Evolutionary conservation across 2,329 filamentous ascomycete species (phyloP).

Genomic region (Fusarium nematophilum): DNA sequence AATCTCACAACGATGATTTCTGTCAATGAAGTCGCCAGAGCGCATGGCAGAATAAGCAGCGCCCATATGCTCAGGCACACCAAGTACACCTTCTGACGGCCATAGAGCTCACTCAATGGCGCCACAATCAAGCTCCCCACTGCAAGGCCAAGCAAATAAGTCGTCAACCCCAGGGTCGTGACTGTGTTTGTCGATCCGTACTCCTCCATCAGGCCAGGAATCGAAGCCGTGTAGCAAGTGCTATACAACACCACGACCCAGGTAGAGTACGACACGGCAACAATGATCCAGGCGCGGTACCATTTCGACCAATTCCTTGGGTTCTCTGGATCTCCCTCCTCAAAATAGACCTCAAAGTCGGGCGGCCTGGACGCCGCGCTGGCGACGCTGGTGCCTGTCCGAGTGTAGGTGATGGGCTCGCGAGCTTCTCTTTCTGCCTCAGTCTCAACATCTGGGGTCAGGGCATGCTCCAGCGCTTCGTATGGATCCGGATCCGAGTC

Average conservation of each 20-base stretch:
- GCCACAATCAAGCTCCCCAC: slow-evolving; percentile 78
- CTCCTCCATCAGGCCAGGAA: slow-evolving; percentile 74
- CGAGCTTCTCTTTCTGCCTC: slow-evolving; percentile 53
- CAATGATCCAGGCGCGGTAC: slow-evolving; percentile 56
- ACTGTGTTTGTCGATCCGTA: slow-evolving; percentile 70
- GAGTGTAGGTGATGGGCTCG: slow-evolving; percentile 59
- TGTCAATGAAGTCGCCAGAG: slow-evolving; percentile 73
- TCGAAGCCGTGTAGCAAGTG: slow-evolving; percentile 80
- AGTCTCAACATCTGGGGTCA: slow-evolving; percentile 52
- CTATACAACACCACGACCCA: slow-evolving; percentile 76
- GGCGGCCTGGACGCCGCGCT: slow-evolving; percentile 59
- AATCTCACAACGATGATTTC: slow-evolving; percentile 79
- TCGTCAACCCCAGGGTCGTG: slow-evolving; percentile 81
- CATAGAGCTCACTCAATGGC: slow-evolving; percentile 78
- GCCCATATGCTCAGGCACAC: slow-evolving; percentile 72
- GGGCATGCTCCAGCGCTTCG: slow-evolving; percentile 52
- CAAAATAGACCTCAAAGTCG: slow-evolving; percentile 80
- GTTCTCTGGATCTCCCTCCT: slow-evolving; percentile 70
- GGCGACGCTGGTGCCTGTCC: slow-evolving; percentile 55
- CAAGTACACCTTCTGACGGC: slow-evolving; percentile 76
- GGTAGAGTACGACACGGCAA: slow-evolving; percentile 59
- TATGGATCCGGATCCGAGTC: slow-evolving; percentile 47
- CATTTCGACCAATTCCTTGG: slow-evolving; percentile 75
- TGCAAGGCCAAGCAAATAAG: slow-evolving; percentile 81
- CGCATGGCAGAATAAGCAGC: slow-evolving; percentile 78